These are phyloP conservation scores for Trichophaea hybrida DNA, from an alignment of 2,329 filamentous ascomycete genomes.

Conservation along the genomic window DNA sequence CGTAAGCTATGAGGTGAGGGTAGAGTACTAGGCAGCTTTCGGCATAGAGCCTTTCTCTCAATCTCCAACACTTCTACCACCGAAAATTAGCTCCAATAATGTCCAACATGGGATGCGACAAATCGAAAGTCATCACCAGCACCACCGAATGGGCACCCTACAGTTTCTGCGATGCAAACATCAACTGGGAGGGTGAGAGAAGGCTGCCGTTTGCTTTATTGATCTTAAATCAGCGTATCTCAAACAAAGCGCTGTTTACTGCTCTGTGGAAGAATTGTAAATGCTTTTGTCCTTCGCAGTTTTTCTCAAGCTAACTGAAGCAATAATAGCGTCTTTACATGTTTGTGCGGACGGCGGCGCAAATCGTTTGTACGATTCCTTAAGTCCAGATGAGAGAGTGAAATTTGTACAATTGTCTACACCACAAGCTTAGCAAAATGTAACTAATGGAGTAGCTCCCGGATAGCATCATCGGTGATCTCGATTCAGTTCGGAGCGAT, in stretches of 20 bases:
- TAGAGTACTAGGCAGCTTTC: no score
- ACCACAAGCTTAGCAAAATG: background rate
- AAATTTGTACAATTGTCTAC: constrained; percentile 9
- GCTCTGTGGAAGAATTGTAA: constrained; percentile 34
- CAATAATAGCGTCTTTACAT: constrained; percentile 43
- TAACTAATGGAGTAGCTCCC: constrained; percentile 36
- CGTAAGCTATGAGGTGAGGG: no score
- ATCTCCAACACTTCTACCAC: no score
- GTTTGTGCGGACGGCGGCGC: constrained; percentile 88
- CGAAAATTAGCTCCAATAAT: no score
- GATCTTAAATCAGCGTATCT: constrained; percentile 48
- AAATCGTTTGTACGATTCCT: constrained; percentile 51
- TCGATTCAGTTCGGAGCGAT: constrained; percentile 61
- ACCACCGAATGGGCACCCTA: no score
- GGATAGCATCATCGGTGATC: constrained; percentile 68
- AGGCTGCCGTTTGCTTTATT: constrained; percentile 37
- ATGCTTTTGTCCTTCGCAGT: background rate
- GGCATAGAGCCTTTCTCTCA: no score
- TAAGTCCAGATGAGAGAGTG: constrained; percentile 6
- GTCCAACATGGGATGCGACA: background rate
- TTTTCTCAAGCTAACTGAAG: background rate
- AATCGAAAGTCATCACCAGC: background rate
- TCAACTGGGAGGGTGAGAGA: background rate
- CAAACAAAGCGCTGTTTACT: constrained; percentile 31
- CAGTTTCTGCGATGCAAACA: constrained; percentile 3